Conservation (phyloP, 1,284 basidiomycete species). For the Phlebopus sp. region DNA sequence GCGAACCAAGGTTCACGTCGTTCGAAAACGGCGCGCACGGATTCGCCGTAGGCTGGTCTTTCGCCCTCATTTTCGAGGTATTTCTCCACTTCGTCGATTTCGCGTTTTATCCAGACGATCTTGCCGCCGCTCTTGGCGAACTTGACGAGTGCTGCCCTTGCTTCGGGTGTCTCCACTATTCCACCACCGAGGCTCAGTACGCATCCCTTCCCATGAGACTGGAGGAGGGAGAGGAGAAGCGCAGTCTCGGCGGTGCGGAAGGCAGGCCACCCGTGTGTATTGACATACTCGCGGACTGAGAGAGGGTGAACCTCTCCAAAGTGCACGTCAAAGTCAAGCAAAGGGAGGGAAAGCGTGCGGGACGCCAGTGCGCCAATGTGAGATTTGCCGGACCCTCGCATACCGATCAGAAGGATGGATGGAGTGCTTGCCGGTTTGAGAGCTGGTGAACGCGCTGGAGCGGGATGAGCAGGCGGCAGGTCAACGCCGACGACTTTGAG, state of each 20-base stretch:
- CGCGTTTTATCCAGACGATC: conserved; percentile 72
- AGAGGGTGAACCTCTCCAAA: conserved; percentile 69
- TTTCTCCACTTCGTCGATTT: conserved; percentile 67
- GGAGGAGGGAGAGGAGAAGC: conserved; percentile 61
- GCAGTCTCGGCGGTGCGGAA: conserved; percentile 68
- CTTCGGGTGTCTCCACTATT: conserved; percentile 83
- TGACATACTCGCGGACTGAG: conserved; percentile 77
- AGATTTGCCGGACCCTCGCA: conserved; percentile 97
- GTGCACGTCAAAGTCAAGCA: conserved; percentile 85
- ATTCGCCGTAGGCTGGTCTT: conserved; percentile 86
- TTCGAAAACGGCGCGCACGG: conserved; percentile 78
- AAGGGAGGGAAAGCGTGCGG: conserved; percentile 69
- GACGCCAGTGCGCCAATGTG: conserved; percentile 84
- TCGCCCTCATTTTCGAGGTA: conserved; percentile 79
- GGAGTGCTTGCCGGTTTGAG: conserved; percentile 32
- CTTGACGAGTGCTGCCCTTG: conserved; percentile 66
- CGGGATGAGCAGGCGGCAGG: conserved; percentile 44
- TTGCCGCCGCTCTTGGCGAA: conserved; percentile 59
- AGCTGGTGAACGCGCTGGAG: conserved; percentile 33
- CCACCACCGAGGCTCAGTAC: conserved; percentile 95
- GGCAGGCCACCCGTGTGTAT: conserved; percentile 71
- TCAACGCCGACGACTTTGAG: conserved; percentile 85
- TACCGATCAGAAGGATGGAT: conserved; percentile 83
- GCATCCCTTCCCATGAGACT: conserved; percentile 56
- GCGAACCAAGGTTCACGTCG: conserved; percentile 86